These are phyloP conservation scores for Pistacia vera DNA, from an alignment of 345 rosid species.

Conservation along the genomic window DNA sequence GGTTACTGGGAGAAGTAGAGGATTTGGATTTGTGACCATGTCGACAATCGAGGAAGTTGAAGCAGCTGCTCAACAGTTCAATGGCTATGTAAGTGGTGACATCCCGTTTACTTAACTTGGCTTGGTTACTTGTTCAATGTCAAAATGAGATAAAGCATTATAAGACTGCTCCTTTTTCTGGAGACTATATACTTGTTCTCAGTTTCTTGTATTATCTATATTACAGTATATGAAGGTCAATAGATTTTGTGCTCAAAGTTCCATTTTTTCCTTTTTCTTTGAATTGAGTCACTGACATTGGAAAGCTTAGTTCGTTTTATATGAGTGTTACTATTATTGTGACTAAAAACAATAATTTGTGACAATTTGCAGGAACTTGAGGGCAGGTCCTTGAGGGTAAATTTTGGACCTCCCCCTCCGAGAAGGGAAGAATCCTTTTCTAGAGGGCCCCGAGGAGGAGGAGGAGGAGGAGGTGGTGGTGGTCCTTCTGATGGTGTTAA, in stretches of 20 bases:
- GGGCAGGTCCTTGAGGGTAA: conserved; percentile 87
- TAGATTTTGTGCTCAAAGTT: not conserved
- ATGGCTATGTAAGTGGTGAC: conserved; percentile 76
- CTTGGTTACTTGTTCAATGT: not conserved
- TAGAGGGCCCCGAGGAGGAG: conserved; percentile 42
- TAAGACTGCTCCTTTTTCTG: not conserved
- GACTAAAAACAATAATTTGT: conserved; percentile 3
- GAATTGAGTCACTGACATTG: not conserved
- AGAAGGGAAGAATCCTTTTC: conserved; percentile 54
- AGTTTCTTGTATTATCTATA: not conserved
- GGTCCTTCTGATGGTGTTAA: conserved; percentile 18
- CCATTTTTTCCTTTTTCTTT: not conserved
- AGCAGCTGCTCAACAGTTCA: conserved; percentile 78
- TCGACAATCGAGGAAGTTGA: conserved; percentile 68
- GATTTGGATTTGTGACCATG: conserved; percentile 98
- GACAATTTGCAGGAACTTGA: conserved; percentile 71
- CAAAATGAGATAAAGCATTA: not conserved
- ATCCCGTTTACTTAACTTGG: not conserved
- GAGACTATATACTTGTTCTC: not conserved
- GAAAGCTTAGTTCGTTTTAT: not conserved
- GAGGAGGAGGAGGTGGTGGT: conserved; percentile 25
- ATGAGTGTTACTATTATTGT: not conserved
- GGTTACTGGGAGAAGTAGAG: conserved; percentile 93
- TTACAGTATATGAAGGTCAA: not conserved
- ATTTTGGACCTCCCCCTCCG: conserved; percentile 83